Evolutionary conservation across 2,329 filamentous ascomycete genomes (phyloP).

Genomic region (Colletotrichum sp.): DNA sequence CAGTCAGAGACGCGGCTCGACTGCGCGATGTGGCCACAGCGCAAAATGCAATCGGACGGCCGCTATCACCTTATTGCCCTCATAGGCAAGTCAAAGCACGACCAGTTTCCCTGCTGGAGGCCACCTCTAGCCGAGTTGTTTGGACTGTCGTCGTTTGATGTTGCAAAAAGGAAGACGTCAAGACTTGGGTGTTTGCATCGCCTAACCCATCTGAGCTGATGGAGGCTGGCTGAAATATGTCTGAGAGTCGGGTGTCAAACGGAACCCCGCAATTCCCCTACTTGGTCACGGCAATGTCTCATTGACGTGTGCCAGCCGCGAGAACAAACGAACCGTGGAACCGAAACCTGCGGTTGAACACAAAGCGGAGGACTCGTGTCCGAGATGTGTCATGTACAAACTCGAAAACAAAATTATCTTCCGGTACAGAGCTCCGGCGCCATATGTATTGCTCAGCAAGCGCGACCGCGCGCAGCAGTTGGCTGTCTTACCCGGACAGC

Average conservation of each 20-base stretch:
- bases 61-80: neutral
- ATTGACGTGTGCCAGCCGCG: neutral
- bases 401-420: neutral
- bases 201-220: neutral
- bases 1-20: neutral
- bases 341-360: neutral
- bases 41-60: neutral
- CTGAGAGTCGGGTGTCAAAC: slow-evolving; percentile 1
- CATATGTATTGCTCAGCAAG: neutral
- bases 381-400: neutral
- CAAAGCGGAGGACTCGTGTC: neutral
- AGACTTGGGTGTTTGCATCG: neutral
- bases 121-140: neutral
- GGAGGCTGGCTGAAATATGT: neutral
- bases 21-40: neutral
- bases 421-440: neutral
- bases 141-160: neutral
- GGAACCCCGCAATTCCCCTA: slow-evolving; percentile 5
- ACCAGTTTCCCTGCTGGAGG: neutral
- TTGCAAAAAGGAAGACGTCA: neutral
- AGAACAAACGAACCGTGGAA: neutral
- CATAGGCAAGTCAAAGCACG: neutral
- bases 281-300: neutral
- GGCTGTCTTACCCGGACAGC: neutral
- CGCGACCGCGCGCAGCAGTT: neutral